These are phyloP conservation scores for Fraxinus angustifolia DNA, from an alignment of 305 asterid species.

Conservation along the genomic window DNA sequence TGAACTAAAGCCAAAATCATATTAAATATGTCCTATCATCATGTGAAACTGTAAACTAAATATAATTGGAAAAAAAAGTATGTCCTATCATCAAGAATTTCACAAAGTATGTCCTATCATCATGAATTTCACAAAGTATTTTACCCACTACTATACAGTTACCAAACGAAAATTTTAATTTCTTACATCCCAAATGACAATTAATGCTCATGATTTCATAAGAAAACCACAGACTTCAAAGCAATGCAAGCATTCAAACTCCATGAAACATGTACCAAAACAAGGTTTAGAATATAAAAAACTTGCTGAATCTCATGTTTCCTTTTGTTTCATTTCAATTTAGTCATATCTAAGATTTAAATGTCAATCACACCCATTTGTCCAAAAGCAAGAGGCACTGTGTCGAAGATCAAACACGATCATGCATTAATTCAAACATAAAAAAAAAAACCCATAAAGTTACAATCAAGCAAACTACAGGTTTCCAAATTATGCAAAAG, in stretches of 20 bases:
- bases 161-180: not conserved
- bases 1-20: not conserved
- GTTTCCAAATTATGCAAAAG: not conserved
- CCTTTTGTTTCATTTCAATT: not conserved
- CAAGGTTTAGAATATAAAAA: not conserved
- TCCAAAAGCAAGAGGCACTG: not conserved
- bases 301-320: not conserved
- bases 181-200: not conserved
- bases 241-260: constrained; percentile 5
- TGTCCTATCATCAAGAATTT: too few relatives aligned
- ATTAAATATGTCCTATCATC: not conserved
- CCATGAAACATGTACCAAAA: not conserved
- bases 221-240: not conserved
- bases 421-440: not conserved
- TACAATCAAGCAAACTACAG: not conserved
- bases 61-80: not conserved
- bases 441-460: not conserved
- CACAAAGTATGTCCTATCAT: too few relatives aligned
- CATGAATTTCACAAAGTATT: not conserved
- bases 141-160: not conserved
- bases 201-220: not conserved
- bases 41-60: not conserved
- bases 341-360: not conserved
- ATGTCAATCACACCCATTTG: not conserved
- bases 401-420: not conserved